Evolutionary conservation across 176 grass and related monocot species (phyloP).

Genomic region (Melocanna baccifera): DNA sequence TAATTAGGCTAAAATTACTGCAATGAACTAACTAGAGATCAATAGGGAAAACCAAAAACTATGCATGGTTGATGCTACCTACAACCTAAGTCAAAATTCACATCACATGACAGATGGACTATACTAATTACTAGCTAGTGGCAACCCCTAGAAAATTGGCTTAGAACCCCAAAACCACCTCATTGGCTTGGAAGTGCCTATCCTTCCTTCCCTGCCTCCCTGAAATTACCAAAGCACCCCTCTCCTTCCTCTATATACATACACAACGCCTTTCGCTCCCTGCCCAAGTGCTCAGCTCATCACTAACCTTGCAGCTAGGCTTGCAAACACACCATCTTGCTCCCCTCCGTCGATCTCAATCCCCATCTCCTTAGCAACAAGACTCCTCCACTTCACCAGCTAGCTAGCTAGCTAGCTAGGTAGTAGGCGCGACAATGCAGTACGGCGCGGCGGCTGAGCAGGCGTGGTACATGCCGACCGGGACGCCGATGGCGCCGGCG

Average conservation of each 20-base stretch:
- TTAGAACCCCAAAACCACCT: conserved; percentile 29
- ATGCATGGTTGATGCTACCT: background rate
- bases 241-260: conserved; percentile 45
- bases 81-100: background rate
- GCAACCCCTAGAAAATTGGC: background rate
- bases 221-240: conserved; percentile 30
- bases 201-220: conserved; percentile 36
- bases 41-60: background rate
- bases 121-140: conserved; percentile 4
- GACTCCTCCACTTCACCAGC: too few species aligned
- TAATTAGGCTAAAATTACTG: background rate
- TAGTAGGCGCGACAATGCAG: conserved; percentile 45
- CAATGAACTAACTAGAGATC: background rate
- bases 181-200: conserved; percentile 31
- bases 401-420: too few species aligned
- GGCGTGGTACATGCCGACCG: conserved; percentile 57
- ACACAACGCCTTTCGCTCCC: background rate
- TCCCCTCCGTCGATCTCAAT: background rate
- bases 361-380: background rate
- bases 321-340: background rate
- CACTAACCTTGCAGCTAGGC: background rate
- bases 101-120: background rate
- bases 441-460: conserved; percentile 67
- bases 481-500: conserved; percentile 2
- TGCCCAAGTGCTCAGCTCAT: conserved; percentile 3